Conservation (phyloP, 163 green algal species). For the Scenedesmus sp. region DNA sequence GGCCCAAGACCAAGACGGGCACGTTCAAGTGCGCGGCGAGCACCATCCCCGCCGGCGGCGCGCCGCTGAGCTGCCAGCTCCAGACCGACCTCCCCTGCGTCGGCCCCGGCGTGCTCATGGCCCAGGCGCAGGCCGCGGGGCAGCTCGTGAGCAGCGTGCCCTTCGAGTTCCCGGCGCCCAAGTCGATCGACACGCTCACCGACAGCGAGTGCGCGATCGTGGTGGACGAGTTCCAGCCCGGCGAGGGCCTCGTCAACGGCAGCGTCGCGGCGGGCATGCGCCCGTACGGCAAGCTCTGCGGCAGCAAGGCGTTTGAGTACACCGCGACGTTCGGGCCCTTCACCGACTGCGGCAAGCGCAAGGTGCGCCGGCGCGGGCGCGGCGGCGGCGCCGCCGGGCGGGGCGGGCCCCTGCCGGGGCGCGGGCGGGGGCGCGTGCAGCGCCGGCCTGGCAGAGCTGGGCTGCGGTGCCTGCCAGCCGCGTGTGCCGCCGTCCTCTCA, state of each 20-base stretch:
- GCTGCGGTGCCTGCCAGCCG: background rate
- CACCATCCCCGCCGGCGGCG: slow-evolving; percentile 26
- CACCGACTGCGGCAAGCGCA: slow-evolving; percentile 15
- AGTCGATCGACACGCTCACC: background rate
- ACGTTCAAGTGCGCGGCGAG: slow-evolving; percentile 17
- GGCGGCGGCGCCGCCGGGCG: background rate
- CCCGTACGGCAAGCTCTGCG: slow-evolving; percentile 42
- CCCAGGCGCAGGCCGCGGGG: background rate
- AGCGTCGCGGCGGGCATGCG: slow-evolving; percentile 9
- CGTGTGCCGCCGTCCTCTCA: too few species aligned
- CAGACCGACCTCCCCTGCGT: slow-evolving; percentile 10
- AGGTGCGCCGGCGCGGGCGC: too few species aligned
- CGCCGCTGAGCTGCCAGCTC: slow-evolving; percentile 8
- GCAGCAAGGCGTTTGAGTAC: slow-evolving; percentile 36
- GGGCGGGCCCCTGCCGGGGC: background rate
- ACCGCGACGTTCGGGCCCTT: slow-evolving; percentile 28
- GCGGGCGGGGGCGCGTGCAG: background rate
- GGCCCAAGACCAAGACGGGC: background rate
- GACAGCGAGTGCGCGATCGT: slow-evolving; percentile 25
- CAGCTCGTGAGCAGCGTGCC: background rate
- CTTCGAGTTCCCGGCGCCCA: slow-evolving; percentile 33
- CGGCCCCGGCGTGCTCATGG: background rate
- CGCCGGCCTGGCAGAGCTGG: too few species aligned
- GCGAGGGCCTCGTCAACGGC: background rate
- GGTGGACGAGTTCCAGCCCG: background rate